Evolutionary conservation across 768 basidiomycete genomes (phyloP).

Genomic region (Mrakia frigida): DNA sequence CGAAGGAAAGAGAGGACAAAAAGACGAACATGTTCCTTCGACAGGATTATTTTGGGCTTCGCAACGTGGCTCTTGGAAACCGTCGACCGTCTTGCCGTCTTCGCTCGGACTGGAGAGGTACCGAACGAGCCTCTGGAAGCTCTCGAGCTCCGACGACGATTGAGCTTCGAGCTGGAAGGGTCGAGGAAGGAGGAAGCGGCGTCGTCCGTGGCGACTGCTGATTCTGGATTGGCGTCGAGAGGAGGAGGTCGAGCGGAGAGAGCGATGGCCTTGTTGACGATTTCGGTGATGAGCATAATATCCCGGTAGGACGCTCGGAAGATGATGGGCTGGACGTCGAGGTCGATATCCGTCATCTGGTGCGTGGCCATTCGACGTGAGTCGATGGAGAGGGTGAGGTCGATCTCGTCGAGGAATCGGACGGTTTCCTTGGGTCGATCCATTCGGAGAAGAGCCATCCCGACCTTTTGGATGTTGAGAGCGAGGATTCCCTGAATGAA

Average conservation of each 20-base stretch:
- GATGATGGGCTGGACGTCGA: slow-evolving; percentile 73
- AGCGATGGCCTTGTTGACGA: slow-evolving; percentile 74
- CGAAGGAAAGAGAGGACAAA: neutral
- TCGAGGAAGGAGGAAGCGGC: slow-evolving; percentile 1
- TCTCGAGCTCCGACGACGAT: slow-evolving; percentile 34
- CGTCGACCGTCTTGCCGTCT: slow-evolving; percentile 7
- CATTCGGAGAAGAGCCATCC: slow-evolving; percentile 93
- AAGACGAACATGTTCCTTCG: slow-evolving; percentile 69
- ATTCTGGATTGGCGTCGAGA: slow-evolving; percentile 19
- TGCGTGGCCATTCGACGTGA: slow-evolving; percentile 53
- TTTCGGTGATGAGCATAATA: slow-evolving; percentile 69
- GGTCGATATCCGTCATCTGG: slow-evolving; percentile 73
- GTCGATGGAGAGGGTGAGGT: slow-evolving; percentile 80
- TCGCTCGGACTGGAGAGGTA: slow-evolving; percentile 1
- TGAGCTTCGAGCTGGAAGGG: slow-evolving; percentile 33
- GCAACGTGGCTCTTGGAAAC: slow-evolving; percentile 16
- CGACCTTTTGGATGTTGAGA: slow-evolving; percentile 69
- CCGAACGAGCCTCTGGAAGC: slow-evolving; percentile 26
- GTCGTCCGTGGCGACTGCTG: slow-evolving; percentile 9
- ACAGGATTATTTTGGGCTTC: slow-evolving; percentile 54
- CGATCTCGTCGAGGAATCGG: slow-evolving; percentile 87
- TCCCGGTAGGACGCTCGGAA: slow-evolving; percentile 95
- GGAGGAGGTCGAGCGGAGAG: slow-evolving; percentile 51
- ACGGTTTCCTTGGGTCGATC: slow-evolving; percentile 73
- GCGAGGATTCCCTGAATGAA: slow-evolving; percentile 65